phyloP scores from a whole-genome alignment of 805 yeast genomes.

The Clavispora asparagi region DNA sequence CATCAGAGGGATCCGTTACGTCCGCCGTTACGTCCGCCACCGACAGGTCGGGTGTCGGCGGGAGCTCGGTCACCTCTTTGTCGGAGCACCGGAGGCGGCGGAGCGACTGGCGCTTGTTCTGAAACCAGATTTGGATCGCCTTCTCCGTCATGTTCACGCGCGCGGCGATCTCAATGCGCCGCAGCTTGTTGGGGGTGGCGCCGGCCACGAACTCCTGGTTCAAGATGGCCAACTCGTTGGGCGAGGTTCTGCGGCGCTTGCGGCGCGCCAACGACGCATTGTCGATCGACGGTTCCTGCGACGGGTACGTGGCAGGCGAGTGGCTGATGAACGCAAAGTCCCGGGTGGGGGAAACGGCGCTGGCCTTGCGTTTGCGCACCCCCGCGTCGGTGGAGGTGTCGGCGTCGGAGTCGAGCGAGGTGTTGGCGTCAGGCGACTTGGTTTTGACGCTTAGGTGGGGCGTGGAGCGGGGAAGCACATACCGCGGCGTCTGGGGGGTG shows the following conservation, averaged over 20 bases:
- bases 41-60: slow-evolving; percentile 31
- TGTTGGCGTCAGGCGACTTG: slow-evolving; percentile 20
- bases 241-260: slow-evolving; percentile 92
- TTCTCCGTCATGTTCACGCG: slow-evolving; percentile 92
- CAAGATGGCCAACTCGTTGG: slow-evolving; percentile 74
- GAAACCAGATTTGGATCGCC: slow-evolving; percentile 98
- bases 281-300: slow-evolving; percentile 78
- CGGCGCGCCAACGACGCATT: slow-evolving; percentile 91
- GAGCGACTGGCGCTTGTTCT: slow-evolving; percentile 83
- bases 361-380: slow-evolving; percentile 22
- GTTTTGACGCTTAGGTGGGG: slow-evolving; percentile 4
- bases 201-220: slow-evolving; percentile 75
- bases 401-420: slow-evolving; percentile 12
- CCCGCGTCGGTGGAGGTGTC: slow-evolving; percentile 6
- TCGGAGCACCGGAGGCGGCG: slow-evolving; percentile 43
- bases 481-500: slow-evolving; percentile 16
- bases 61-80: slow-evolving; percentile 38
- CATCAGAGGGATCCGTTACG: too few species aligned
- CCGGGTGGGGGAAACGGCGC: slow-evolving; percentile 10
- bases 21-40: not conserved
- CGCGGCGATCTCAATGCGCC: slow-evolving; percentile 73
- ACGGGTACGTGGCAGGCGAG: slow-evolving; percentile 82
- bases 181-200: slow-evolving; percentile 72
- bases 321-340: slow-evolving; percentile 86
- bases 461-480: slow-evolving; percentile 6